Percentiles rank a stretch among this genome's conserved stretches.
Conservation (phyloP, 257 asterid species). For the Fraxinus excelsior region DNA sequence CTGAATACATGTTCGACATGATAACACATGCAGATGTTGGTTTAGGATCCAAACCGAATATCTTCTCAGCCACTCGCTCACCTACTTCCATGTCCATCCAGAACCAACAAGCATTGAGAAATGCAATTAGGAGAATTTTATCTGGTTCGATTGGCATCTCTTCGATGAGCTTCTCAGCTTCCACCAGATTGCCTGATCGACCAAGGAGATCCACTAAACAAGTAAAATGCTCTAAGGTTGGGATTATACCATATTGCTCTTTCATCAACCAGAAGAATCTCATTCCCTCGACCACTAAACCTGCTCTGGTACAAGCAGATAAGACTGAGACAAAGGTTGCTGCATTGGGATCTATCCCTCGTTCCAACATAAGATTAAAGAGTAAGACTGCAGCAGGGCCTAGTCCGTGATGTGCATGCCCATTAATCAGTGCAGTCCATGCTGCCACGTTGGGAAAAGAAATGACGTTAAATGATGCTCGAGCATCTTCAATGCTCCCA, state of each 20-base stretch:
- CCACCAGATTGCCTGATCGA: slow-evolving; percentile 60
- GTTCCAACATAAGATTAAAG: slow-evolving; percentile 57
- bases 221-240: slow-evolving; percentile 70
- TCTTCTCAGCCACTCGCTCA: slow-evolving; percentile 52
- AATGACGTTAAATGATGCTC: slow-evolving; percentile 49
- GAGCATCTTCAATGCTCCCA: slow-evolving; percentile 71
- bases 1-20: slow-evolving; percentile 78
- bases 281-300: slow-evolving; percentile 56
- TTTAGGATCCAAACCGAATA: slow-evolving; percentile 42
- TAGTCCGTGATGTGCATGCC: slow-evolving; percentile 61
- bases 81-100: slow-evolving; percentile 63
- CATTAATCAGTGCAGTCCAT: slow-evolving; percentile 78
- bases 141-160: slow-evolving; percentile 57
- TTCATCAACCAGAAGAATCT: slow-evolving; percentile 51
- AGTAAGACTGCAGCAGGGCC: slow-evolving; percentile 50
- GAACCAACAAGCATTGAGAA: slow-evolving; percentile 71
- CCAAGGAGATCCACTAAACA: slow-evolving; percentile 81
- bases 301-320: slow-evolving; percentile 64
- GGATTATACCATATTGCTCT: slow-evolving; percentile 46
- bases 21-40: slow-evolving; percentile 50
- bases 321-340: slow-evolving; percentile 75
- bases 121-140: slow-evolving; percentile 45
- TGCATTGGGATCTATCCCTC: slow-evolving; percentile 57
- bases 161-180: slow-evolving; percentile 69
- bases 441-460: slow-evolving; percentile 66